Evolutionary conservation across 75 land plant genomes (phyloP).

Genomic region (Selaginella moellendorffii): DNA sequence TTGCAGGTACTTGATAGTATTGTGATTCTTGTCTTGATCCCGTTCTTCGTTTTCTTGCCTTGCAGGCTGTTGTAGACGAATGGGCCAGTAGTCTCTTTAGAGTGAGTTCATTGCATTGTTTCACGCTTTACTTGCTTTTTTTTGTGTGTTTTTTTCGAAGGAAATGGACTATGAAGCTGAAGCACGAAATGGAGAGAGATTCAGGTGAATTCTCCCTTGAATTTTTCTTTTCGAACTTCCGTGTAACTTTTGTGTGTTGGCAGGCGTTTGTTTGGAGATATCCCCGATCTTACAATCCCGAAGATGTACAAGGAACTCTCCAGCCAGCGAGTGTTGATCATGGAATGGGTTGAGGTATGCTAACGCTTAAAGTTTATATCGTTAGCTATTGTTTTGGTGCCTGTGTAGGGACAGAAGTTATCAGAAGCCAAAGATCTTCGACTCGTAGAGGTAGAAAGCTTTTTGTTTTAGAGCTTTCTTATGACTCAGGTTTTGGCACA

Average conservation of each 20-base stretch:
- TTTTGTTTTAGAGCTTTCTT: not conserved
- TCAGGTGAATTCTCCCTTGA: slow-evolving; percentile 36
- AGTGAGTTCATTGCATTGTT: slow-evolving; percentile 31
- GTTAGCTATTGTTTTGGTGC: not conserved
- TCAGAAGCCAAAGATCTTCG: slow-evolving; percentile 78
- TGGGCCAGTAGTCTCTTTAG: slow-evolving; percentile 94
- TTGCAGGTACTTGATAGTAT: slow-evolving; percentile 48
- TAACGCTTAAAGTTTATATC: not conserved
- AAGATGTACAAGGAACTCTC: slow-evolving; percentile 61
- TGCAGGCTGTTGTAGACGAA: slow-evolving; percentile 93
- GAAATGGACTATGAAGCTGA: slow-evolving; percentile 92
- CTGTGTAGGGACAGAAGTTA: slow-evolving; percentile 69
- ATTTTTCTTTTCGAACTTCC: not conserved
- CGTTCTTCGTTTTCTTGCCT: too few relatives aligned
- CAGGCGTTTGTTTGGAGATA: slow-evolving; percentile 64
- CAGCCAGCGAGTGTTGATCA: slow-evolving; percentile 57
- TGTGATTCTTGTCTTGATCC: too few relatives aligned
- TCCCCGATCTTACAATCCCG: slow-evolving; percentile 75
- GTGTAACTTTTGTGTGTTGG: not conserved
- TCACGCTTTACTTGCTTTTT: too few relatives aligned
- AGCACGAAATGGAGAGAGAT: slow-evolving; percentile 77
- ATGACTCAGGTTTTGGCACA: too few relatives aligned
- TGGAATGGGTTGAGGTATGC: slow-evolving; percentile 97
- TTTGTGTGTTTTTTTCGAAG: slow-evolving; percentile 24
- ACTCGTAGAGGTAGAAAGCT: slow-evolving; percentile 80